Evolutionary conservation across 2,329 filamentous ascomycete genomes (phyloP).

Genomic region (Plectosphaerella sp.): DNA sequence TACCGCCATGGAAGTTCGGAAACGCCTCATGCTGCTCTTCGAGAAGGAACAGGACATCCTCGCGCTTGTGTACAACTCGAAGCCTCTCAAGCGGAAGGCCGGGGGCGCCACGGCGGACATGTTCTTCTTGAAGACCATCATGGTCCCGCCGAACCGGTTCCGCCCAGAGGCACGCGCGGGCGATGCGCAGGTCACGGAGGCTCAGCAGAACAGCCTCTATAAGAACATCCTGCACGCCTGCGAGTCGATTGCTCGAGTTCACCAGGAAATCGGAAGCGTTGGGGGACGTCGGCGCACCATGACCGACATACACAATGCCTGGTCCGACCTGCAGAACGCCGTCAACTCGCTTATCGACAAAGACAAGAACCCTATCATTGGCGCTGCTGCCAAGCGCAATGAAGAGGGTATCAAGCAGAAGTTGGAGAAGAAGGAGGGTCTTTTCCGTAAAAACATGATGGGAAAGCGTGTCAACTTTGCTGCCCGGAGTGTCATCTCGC

Average conservation of each 20-base stretch:
- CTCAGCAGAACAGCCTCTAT: constrained; percentile 83
- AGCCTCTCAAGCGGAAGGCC: constrained; percentile 54
- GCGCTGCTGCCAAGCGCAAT: constrained; percentile 69
- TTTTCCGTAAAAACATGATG: constrained; percentile 99
- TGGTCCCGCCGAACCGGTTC: constrained; percentile 90
- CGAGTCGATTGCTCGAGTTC: constrained; percentile 68
- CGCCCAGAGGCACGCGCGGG: constrained; percentile 82
- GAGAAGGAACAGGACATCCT: constrained; percentile 82
- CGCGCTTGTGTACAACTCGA: constrained; percentile 77
- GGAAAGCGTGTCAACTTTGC: constrained; percentile 99
- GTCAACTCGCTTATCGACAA: constrained; percentile 93
- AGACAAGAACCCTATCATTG: constrained; percentile 78
- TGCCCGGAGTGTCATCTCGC: constrained; percentile 94
- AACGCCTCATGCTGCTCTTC: constrained; percentile 74
- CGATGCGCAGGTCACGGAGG: constrained; percentile 76
- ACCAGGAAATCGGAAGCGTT: constrained; percentile 44
- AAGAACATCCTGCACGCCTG: constrained; percentile 77
- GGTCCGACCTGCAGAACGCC: constrained; percentile 78
- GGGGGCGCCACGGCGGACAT: constrained; percentile 70
- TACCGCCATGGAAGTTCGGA: constrained; percentile 77
- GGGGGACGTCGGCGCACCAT: constrained; percentile 52
- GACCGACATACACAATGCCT: constrained; percentile 73
- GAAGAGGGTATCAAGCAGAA: constrained; percentile 97
- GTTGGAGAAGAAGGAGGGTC: constrained; percentile 95
- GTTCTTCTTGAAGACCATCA: constrained; percentile 84